These are phyloP conservation scores for Globisporangium lucens DNA, from an alignment of 352 stramenopile species.

Conservation along the genomic window DNA sequence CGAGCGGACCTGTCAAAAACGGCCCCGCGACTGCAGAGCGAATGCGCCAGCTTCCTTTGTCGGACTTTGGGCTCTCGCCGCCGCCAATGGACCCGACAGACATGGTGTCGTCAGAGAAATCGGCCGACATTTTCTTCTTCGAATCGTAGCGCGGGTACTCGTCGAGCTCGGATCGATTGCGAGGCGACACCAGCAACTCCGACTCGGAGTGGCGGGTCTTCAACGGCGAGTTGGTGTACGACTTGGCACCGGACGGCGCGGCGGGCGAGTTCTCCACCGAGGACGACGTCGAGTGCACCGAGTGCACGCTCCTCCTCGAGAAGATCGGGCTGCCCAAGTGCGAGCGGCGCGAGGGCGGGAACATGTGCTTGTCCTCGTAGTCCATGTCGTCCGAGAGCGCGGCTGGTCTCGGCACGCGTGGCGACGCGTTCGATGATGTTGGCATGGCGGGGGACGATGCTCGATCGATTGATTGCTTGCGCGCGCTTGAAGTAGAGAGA, in stretches of 20 bases:
- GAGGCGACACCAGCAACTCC: constrained; percentile 14
- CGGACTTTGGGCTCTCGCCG: constrained; percentile 33
- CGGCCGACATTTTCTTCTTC: constrained; percentile 20
- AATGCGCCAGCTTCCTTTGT: constrained; percentile 28
- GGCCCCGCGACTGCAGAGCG: constrained; percentile 29
- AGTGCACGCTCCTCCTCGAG: constrained; percentile 16
- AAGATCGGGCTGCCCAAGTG: constrained; percentile 19
- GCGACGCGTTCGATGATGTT: constrained; percentile 1
- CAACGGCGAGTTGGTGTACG: constrained; percentile 16
- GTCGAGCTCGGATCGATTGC: constrained; percentile 7
- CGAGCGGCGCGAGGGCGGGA: constrained; percentile 15
- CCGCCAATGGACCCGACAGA: constrained; percentile 26
- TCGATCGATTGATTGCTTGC: not conserved
- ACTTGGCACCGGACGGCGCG: constrained; percentile 12
- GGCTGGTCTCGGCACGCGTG: constrained; percentile 8
- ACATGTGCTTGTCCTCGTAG: constrained; percentile 20
- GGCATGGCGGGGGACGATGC: constrained; percentile 5
- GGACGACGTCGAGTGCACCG: constrained; percentile 14
- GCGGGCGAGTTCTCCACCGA: constrained; percentile 13
- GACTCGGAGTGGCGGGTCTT: constrained; percentile 18
- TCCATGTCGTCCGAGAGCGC: constrained; percentile 17
- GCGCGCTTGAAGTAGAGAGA: not conserved
- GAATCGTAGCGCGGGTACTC: constrained; percentile 17
- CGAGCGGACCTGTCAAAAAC: constrained; percentile 39
- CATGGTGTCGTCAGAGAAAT: constrained; percentile 34